A percentile compares a stretch with the other conserved stretches of the same genome.
phyloP scores from a whole-genome alignment of 2,329 filamentous ascomycete genomes.

The Gaeumannomyces tritici region DNA sequence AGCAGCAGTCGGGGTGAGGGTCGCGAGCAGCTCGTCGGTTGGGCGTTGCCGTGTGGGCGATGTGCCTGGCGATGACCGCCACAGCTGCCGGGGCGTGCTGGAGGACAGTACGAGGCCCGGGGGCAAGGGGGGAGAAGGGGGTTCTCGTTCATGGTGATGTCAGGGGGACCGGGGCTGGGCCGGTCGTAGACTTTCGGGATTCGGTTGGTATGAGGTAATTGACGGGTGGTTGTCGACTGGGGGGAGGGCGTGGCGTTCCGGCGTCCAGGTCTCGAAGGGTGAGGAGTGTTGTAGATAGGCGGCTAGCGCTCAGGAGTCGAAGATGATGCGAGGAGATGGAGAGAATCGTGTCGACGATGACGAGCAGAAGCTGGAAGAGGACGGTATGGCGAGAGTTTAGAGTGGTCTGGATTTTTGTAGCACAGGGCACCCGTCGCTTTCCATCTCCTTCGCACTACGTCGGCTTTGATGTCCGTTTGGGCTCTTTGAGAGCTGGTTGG shows the following conservation, averaged over 20 bases:
- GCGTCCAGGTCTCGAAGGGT: background rate
- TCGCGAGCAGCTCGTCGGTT: conserved; percentile 49
- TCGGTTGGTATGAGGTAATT: background rate
- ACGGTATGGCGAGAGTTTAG: background rate
- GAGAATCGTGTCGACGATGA: background rate
- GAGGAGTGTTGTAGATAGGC: background rate
- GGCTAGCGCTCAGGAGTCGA: background rate
- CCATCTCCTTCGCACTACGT: background rate
- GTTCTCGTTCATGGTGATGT: conserved; percentile 24
- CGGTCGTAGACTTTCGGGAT: background rate
- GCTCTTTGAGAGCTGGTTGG: background rate
- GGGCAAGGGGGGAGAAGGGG: conserved; percentile 21
- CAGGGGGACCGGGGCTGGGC: background rate
- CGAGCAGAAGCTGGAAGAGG: background rate
- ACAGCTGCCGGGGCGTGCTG: conserved; percentile 27
- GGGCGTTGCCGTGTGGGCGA: conserved; percentile 37
- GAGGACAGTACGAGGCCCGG: conserved; percentile 25
- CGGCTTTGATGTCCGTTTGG: background rate
- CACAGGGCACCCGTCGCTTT: background rate
- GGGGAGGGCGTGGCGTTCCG: background rate
- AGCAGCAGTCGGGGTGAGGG: conserved; percentile 50
- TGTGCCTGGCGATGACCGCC: conserved; percentile 25
- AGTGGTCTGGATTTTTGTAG: background rate
- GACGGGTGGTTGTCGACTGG: background rate
- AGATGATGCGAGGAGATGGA: background rate